A percentile compares a stretch with the other conserved stretches of the same genome.
Evolutionary conservation across 306 rosid species (phyloP).

Genomic region (Quercus rubra): DNA sequence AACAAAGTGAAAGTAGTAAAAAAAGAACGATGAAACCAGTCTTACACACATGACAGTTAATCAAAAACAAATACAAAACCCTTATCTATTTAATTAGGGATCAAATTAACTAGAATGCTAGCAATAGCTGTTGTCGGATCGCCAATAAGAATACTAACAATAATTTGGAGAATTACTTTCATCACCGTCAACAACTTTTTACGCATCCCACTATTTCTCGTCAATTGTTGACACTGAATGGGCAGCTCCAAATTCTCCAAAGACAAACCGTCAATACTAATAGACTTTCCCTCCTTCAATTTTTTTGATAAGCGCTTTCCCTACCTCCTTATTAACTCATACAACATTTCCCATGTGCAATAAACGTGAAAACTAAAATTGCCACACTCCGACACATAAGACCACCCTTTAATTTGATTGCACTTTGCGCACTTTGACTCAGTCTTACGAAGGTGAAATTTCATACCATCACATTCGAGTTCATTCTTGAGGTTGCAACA

Average conservation of each 20-base stretch:
- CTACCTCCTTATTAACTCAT: neutral
- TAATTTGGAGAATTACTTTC: constrained; percentile 1
- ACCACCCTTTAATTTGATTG: constrained; percentile 8
- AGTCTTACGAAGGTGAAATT: neutral
- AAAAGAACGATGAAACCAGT: too few relatives aligned
- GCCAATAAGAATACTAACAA: constrained; percentile 1
- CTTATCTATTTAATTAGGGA: too few relatives aligned
- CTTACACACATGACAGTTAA: too few relatives aligned
- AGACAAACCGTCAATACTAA: neutral
- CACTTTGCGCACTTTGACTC: neutral
- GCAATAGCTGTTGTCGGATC: neutral
- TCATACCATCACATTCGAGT: neutral
- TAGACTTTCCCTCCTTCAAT: neutral
- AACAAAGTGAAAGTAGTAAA: too few relatives aligned
- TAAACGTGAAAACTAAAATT: neutral
- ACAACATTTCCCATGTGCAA: neutral
- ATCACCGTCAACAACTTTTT: neutral
- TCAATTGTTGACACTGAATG: neutral
- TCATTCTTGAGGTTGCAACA: neutral
- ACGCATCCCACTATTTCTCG: neutral
- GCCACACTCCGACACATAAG: constrained; percentile 1
- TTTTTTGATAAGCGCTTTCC: too few relatives aligned
- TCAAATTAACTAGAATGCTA: too few relatives aligned
- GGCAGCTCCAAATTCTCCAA: constrained; percentile 3
- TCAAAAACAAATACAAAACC: too few relatives aligned